phyloP scores from a whole-genome alignment of 805 yeast genomes.

The Yarrowia sp. region DNA sequence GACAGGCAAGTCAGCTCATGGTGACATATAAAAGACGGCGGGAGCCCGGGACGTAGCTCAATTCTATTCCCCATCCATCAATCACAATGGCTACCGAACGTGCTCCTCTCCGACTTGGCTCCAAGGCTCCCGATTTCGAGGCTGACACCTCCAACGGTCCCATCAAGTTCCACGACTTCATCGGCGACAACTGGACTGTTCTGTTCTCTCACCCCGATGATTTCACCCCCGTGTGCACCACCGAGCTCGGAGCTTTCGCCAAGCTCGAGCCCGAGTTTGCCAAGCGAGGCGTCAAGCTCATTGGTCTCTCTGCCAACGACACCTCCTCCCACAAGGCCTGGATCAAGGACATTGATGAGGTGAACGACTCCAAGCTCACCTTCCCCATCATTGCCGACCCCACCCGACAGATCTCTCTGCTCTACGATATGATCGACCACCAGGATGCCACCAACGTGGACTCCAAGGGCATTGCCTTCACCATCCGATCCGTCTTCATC shows the following conservation, averaged over 20 bases:
- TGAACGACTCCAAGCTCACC: conserved; percentile 72
- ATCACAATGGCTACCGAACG: conserved; percentile 34
- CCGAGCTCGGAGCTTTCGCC: conserved; percentile 95
- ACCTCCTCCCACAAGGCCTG: conserved; percentile 83
- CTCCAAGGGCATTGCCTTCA: conserved; percentile 77
- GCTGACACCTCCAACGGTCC: conserved; percentile 86
- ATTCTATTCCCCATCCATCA: background rate
- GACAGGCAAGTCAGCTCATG: background rate
- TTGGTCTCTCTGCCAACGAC: conserved; percentile 90
- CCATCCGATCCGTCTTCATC: conserved; percentile 92
- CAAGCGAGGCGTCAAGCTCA: conserved; percentile 84
- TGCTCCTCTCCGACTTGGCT: conserved; percentile 70
- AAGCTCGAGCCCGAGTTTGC: conserved; percentile 89
- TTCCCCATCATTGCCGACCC: conserved; percentile 95
- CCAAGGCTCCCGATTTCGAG: conserved; percentile 86
- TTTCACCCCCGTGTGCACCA: conserved; percentile 96
- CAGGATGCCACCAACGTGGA: conserved; percentile 79
- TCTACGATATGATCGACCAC: conserved; percentile 88
- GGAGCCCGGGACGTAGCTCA: background rate
- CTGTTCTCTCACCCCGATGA: conserved; percentile 96
- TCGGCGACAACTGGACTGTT: conserved; percentile 86
- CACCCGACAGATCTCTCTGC: conserved; percentile 79
- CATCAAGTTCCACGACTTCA: conserved; percentile 83
- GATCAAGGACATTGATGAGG: conserved; percentile 93
- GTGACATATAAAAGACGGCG: conserved; percentile 10